Base-by-base conservation (phyloP, 1,284 basidiomycete species). In the Cronartium ribicola region DNA sequence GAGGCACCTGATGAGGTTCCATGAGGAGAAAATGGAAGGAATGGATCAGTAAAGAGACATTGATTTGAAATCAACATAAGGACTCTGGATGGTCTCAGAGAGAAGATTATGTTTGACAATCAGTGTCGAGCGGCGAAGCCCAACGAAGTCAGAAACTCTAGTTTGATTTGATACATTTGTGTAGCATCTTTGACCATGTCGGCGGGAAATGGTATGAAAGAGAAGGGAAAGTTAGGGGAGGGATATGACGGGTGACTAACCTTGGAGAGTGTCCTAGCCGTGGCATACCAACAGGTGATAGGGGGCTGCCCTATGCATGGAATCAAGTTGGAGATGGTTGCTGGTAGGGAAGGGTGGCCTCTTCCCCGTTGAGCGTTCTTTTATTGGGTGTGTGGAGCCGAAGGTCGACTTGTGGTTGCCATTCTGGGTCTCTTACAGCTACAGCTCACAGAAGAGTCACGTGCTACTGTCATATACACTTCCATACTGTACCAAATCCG, bases 121-220 rank as follows among this genome's bases (percentile, higher is more conserved):
- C 48, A 51, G 48, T 20, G 48, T 51, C 48, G 20, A 51, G 48
- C 48, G 48, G 20, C 20, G 48, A 51, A 51, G 48, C 48, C 48
- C 48, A 51, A 51, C 48, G 20, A 51, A 51, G 20, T 51, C 48
- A 51, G 48, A 51, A 51, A 51, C 48, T 51, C 48, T 51, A 51
- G 48, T 51, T 51, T 51, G 48, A 51, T 51, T 51, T 51, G 48
- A 51, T 51, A 51, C 48, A 51, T 51, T 51, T 51, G 48, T 51
- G 11, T 51, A 51, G 48, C 48, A 51, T 51, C 48, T 20, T 51
- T 17, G 48, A 51, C 48, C 48, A 51, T 17, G 3, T 3, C 14
- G 14, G 48, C 14, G 48, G 4, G 14, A 51, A 51, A 20, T n/a
- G n/a, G 14, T 4, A 51, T n/a, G n/a, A n/a, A n/a, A n/a, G n/a